These are phyloP conservation scores for Trichoderma citrinoviride DNA, from an alignment of 2,329 filamentous ascomycete species.

Conservation along the genomic window DNA sequence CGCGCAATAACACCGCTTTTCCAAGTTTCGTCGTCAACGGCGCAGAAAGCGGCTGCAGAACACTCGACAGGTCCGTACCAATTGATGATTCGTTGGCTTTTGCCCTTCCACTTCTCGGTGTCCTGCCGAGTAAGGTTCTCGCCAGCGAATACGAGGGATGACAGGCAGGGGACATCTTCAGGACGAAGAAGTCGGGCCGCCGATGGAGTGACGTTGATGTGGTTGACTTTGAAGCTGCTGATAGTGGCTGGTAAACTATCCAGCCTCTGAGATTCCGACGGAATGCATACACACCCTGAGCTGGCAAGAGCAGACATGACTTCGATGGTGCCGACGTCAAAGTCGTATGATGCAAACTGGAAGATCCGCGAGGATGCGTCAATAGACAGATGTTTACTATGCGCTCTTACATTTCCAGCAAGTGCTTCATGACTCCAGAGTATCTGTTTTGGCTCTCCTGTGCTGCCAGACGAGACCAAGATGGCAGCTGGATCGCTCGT, in stretches of 20 bases:
- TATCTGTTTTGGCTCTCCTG: slow-evolving; percentile 19
- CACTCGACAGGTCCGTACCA: slow-evolving; percentile 18
- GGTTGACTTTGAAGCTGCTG: background rate
- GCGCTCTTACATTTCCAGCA: background rate
- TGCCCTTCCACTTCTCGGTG: slow-evolving; percentile 5
- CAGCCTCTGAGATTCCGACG: slow-evolving; percentile 2
- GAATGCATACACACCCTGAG: slow-evolving; percentile 12
- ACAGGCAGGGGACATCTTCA: background rate
- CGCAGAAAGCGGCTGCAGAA: background rate
- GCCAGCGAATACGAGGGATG: slow-evolving; percentile 8
- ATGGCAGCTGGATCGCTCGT: slow-evolving; percentile 12
- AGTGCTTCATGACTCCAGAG: slow-evolving; percentile 8
- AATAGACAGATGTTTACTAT: background rate
- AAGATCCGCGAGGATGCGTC: slow-evolving; percentile 1
- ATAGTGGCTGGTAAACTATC: background rate
- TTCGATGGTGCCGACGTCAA: slow-evolving; percentile 13
- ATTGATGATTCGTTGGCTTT: slow-evolving; percentile 4
- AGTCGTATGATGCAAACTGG: slow-evolving; percentile 18
- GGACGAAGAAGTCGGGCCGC: background rate
- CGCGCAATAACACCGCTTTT: slow-evolving; percentile 1
- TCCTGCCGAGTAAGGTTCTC: slow-evolving; percentile 9
- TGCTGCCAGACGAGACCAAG: slow-evolving; percentile 14
- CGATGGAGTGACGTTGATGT: slow-evolving; percentile 9
- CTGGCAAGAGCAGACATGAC: background rate
- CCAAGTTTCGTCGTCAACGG: background rate